These are phyloP conservation scores for Herpetospermum pedunculosum DNA, from an alignment of 306 rosid genomes.

Conservation along the genomic window DNA sequence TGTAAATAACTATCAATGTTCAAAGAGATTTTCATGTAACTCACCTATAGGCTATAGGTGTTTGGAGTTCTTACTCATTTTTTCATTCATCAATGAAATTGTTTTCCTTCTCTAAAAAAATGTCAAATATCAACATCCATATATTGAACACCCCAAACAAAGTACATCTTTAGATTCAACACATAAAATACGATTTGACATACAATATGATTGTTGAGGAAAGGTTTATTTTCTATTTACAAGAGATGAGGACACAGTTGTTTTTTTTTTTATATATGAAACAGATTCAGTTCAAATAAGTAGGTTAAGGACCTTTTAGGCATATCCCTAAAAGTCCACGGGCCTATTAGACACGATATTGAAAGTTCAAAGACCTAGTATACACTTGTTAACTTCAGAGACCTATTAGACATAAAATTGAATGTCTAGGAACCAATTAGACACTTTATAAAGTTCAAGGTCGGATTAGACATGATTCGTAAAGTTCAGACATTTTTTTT, in stretches of 20 bases:
- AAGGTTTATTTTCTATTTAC: background rate
- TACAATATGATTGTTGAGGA: background rate
- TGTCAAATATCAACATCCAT: background rate
- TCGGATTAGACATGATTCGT: background rate
- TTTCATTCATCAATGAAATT: too few relatives aligned
- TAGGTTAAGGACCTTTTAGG: too few relatives aligned
- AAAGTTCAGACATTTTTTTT: background rate
- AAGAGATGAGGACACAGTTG: background rate
- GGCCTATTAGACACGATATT: background rate
- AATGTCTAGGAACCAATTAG: background rate
- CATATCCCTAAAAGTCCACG: background rate
- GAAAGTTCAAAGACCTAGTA: background rate
- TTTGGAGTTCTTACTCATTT: too few relatives aligned
- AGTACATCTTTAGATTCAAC: background rate
- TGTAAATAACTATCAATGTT: background rate
- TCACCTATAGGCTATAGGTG: too few relatives aligned
- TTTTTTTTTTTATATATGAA: too few relatives aligned
- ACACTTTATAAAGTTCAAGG: background rate
- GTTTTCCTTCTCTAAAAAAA: too few relatives aligned
- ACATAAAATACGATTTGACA: background rate
- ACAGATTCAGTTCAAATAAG: too few relatives aligned
- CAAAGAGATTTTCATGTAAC: background rate
- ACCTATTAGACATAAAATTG: background rate
- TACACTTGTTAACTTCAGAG: background rate
- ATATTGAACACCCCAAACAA: background rate